Evolutionary conservation across 371 early-diverging fungal species (phyloP).

Genomic region (Lichtheimia corymbifera): DNA sequence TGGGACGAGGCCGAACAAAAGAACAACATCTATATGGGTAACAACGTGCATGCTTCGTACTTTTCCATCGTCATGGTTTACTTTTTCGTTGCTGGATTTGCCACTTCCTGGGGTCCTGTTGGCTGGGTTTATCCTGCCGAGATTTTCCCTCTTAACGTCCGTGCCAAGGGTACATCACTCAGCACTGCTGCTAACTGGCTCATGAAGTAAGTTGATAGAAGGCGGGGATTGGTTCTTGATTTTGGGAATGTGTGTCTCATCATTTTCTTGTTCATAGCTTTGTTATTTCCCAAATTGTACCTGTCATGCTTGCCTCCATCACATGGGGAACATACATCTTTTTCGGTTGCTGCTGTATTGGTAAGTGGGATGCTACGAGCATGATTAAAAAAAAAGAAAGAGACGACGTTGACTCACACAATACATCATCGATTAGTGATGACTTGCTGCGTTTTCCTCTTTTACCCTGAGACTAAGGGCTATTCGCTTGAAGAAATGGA

Average conservation of each 20-base stretch:
- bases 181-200: conserved; percentile 74
- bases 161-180: conserved; percentile 51
- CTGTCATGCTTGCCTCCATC: conserved; percentile 44
- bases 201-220: conserved; percentile 12
- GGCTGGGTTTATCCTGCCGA: conserved; percentile 68
- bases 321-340: conserved; percentile 60
- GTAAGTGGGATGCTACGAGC: conserved; percentile 4
- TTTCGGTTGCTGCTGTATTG: conserved; percentile 56
- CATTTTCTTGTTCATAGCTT: conserved; percentile 28
- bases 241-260: neutral
- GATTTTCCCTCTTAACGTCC: conserved; percentile 57
- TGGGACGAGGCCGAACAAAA: conserved; percentile 14
- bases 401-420: conserved; percentile 5
- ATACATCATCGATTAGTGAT: conserved; percentile 28
- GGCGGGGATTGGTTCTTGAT: too few species aligned
- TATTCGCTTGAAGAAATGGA: conserved; percentile 64
- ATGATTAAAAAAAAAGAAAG: neutral
- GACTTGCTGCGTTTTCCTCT: conserved; percentile 37
- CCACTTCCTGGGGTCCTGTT: conserved; percentile 55
- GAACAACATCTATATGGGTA: conserved; percentile 32
- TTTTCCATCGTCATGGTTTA: conserved; percentile 54
- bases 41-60: conserved; percentile 41
- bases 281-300: conserved; percentile 44
- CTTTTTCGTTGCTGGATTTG: conserved; percentile 52
- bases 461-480: conserved; percentile 64